Conservation (phyloP, 768 basidiomycete genomes). For the Leucosporidium scottii region DNA sequence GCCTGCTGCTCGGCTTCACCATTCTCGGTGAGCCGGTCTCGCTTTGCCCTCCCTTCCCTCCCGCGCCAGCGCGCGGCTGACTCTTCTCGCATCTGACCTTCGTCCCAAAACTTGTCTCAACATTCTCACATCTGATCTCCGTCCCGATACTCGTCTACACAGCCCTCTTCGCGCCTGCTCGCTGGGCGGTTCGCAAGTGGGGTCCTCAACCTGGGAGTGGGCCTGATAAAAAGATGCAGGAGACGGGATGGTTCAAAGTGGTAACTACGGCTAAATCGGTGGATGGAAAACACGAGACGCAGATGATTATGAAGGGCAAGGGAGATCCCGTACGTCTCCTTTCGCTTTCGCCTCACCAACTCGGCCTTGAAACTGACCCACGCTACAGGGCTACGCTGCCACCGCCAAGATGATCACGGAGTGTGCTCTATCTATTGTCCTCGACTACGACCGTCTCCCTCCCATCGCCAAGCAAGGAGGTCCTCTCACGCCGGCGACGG, state of each 20-base stretch:
- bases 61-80: not conserved
- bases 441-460: conserved; percentile 53
- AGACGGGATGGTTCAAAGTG: conserved; percentile 56
- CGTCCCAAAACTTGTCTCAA: not conserved
- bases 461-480: conserved; percentile 60
- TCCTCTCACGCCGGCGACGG: conserved; percentile 72
- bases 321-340: conserved; percentile 57
- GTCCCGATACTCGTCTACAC: not conserved
- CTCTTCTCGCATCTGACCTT: not conserved
- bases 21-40: conserved; percentile 9
- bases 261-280: conserved; percentile 66
- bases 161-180: conserved; percentile 21
- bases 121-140: too few species aligned
- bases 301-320: conserved; percentile 56
- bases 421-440: conserved; percentile 63
- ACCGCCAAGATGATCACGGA: conserved; percentile 66
- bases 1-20: conserved; percentile 13
- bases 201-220: conserved; percentile 52
- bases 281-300: conserved; percentile 47
- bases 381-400: conserved; percentile 52
- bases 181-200: conserved; percentile 15
- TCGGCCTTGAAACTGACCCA: not conserved
- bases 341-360: too few species aligned
- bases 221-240: conserved; percentile 56
- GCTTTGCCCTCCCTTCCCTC: too few species aligned